Conservation (phyloP, 345 rosid genomes). For the Eucalyptus marginata region DNA sequence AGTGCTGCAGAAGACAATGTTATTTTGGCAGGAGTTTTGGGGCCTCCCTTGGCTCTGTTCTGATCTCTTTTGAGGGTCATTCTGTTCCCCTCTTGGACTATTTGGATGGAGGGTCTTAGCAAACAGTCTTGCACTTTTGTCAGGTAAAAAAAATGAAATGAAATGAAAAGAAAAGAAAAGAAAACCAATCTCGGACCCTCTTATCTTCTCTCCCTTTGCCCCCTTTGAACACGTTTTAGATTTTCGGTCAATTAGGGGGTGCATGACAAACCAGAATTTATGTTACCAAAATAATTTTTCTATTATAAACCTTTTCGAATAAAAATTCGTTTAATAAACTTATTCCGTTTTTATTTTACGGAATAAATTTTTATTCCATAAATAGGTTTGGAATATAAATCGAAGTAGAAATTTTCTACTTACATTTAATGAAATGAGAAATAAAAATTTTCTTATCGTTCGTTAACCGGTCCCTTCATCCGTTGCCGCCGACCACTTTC, state of each 20-base stretch:
- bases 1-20: background rate
- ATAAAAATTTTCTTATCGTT: too few relatives aligned
- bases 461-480: too few relatives aligned
- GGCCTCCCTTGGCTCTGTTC: background rate
- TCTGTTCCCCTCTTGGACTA: background rate
- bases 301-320: too few relatives aligned
- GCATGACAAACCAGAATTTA: too few relatives aligned
- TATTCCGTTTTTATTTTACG: too few relatives aligned
- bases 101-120: background rate
- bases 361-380: too few relatives aligned
- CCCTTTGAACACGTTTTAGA: background rate
- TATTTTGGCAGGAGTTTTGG: background rate
- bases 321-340: too few relatives aligned
- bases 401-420: too few relatives aligned
- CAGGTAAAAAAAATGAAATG: background rate
- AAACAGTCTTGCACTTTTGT: background rate
- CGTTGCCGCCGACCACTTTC: too few relatives aligned
- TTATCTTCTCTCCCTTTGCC: background rate
- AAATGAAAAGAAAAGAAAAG: background rate
- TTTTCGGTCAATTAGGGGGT: background rate
- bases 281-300: too few relatives aligned
- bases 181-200: background rate
- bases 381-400: too few relatives aligned
- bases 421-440: too few relatives aligned
- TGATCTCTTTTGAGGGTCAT: background rate